Evolutionary conservation across 169 alveolate species (phyloP), one percentile per base, ranked within the genome.

Genomic region (Plasmodium coatneyi): DNA sequence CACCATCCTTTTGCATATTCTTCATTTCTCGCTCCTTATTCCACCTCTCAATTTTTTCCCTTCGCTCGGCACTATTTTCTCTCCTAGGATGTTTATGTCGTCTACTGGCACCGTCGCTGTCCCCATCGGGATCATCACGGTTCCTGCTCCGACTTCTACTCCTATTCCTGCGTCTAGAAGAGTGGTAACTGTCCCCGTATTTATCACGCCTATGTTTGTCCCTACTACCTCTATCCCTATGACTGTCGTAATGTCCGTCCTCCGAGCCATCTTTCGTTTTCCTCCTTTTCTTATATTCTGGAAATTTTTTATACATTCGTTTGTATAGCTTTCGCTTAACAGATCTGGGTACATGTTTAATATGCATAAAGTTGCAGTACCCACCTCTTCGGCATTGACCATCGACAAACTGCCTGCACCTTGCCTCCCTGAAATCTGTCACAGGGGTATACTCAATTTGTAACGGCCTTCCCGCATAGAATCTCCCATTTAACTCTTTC

Each of bases 351-450:
- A 99, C 99, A 83, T 99, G 99, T 94, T 99, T 99, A 80, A 98
- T 97, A 95, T 99, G 99, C 99, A 99, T 98, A 96, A 99, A 99
- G 94, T 99, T 99, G 92, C 99, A 99, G 95, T 98, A 99, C 32
- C 99, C 99, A 16, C 99, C 99, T 78, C 99, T 97, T 49, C 99
- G 98, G 96, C 99, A 99, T 56, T 97, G 98, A 3, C 99, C 99
- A 82, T 99, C 99, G 41, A 98, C 99, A 93, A 98, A 99, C 94
- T 99, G 99, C 49, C 99, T 97, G 92, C 99, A 99, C 74, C 99
- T 97, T 43, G 99, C 99, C 84, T 99, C 99, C 71, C 99, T 97
- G 96, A 99, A 99, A 95, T 99, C 99, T n/a, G 99, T 98, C 5
- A 99, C 99, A 6, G 99, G 99, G 14, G 99, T 98, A 94, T 97